Percentiles rank a stretch among this genome's conserved stretches.
Conservation (phyloP, 2,329 filamentous ascomycete genomes). For the Aspergillus alliaceus region DNA sequence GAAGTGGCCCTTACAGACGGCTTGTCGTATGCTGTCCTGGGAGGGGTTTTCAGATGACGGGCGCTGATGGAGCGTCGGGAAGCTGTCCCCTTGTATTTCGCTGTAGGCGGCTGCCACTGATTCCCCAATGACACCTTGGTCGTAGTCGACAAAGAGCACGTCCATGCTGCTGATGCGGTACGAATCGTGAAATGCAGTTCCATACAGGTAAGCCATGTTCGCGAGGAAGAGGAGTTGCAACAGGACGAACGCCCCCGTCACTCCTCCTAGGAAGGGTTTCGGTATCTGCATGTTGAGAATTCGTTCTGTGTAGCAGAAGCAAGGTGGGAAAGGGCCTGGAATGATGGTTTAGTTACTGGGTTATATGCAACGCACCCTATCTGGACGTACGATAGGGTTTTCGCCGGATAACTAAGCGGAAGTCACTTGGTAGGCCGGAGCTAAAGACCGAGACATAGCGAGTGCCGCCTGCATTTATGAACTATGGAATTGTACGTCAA, state of each 20-base stretch:
- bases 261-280: not conserved
- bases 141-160: slow-evolving; percentile 41
- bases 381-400: no score
- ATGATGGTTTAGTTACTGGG: no score
- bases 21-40: slow-evolving; percentile 17
- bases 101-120: slow-evolving; percentile 34
- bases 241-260: slow-evolving; percentile 22
- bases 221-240: slow-evolving; percentile 40
- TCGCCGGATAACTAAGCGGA: no score
- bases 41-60: slow-evolving; percentile 18
- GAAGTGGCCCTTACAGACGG: slow-evolving; percentile 36
- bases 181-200: slow-evolving; percentile 35
- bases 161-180: slow-evolving; percentile 34
- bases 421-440: no score
- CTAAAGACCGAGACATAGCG: no score
- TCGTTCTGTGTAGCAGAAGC: no score
- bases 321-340: no score
- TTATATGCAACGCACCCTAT: no score
- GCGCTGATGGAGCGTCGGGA: slow-evolving; percentile 31
- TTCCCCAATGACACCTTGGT: slow-evolving; percentile 34
- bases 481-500: no score
- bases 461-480: no score
- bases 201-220: slow-evolving; percentile 39
- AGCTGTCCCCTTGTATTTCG: slow-evolving; percentile 24
- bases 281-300: not conserved